These are phyloP conservation scores for Debaryomyces robertsiae DNA, from an alignment of 1,139 yeast genomes.

Conservation along the genomic window DNA sequence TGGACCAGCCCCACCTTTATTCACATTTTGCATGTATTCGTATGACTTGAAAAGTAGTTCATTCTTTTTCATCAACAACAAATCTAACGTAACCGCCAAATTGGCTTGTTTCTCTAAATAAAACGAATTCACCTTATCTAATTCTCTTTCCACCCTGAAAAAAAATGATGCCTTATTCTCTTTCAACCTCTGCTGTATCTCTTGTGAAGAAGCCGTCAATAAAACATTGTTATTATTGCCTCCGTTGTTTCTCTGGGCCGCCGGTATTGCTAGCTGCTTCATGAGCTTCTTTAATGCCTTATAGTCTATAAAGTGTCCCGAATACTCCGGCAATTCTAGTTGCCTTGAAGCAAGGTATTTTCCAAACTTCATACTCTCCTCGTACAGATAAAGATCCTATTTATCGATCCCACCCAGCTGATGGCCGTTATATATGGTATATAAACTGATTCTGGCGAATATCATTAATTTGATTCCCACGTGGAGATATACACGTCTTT, in stretches of 20 bases:
- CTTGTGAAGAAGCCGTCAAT: slow-evolving; percentile 24
- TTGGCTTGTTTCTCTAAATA: slow-evolving; percentile 91
- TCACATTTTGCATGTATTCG: slow-evolving; percentile 22
- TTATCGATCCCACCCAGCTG: too few relatives aligned
- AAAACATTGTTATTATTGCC: slow-evolving; percentile 17
- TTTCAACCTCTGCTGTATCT: slow-evolving; percentile 64
- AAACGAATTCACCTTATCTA: slow-evolving; percentile 89
- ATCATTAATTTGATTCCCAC: slow-evolving; percentile 9
- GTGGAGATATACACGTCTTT: slow-evolving; percentile 12
- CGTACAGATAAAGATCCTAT: too few relatives aligned
- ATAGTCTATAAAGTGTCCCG: slow-evolving; percentile 91
- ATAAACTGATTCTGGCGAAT: too few relatives aligned
- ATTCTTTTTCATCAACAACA: slow-evolving; percentile 70
- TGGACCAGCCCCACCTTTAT: slow-evolving; percentile 27
- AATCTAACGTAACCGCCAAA: slow-evolving; percentile 73
- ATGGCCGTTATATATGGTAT: too few relatives aligned
- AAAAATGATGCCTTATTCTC: slow-evolving; percentile 93
- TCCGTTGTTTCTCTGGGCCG: slow-evolving; percentile 12
- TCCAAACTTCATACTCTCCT: slow-evolving; percentile 74
- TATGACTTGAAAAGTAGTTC: slow-evolving; percentile 50
- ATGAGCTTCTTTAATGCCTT: slow-evolving; percentile 85
- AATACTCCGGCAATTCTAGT: slow-evolving; percentile 91
- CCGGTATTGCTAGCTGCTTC: slow-evolving; percentile 61
- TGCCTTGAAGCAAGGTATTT: slow-evolving; percentile 93
- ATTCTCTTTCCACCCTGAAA: slow-evolving; percentile 87